Base-by-base conservation (phyloP, 768 basidiomycete species). In the Clathrus columnatus region DNA sequence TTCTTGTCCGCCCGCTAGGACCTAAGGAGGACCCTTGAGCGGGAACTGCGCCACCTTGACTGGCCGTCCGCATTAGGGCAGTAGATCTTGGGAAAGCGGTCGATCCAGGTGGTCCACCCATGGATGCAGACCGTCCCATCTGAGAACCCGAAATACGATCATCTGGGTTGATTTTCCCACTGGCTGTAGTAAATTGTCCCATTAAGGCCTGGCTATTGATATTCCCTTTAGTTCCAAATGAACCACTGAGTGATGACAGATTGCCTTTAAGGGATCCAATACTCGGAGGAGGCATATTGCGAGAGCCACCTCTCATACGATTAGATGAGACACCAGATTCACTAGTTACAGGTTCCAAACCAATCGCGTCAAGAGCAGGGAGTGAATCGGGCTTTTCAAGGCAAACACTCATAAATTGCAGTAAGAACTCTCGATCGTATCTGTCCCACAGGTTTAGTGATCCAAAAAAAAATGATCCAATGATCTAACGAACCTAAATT, bases 341-440 rank as follows among this genome's bases (percentile, higher is more conserved):
- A 62, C 84, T 80, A 47, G 4, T 28, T 24, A 78, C 75, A 8
- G 89, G 86, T 64, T 93, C 91, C 51, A 97, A 81, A 54, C 95
- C 95, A 63, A 98, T 85, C 8, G 86, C 85, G 61, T 92, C 91
- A 53, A 97, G 79, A 58, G 91, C 82, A 41, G 92, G 91, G 24
- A 97, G 83, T 54, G 80, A 77, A 52, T 90, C 91, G 2, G 96
- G 95, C 70, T 93, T 94, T 73, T 97, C 95, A 69, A 83, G 89
- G 77, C 96, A 99, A 58, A 95, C 72, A 21, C 73, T 71, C 89
- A 96, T 93, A 74, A 99, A 99, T 67, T 99, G 95, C 57, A 99
- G 71, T 23, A 99, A 79, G 82, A 99, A 99, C 18, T 94, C 91
- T 30, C 94, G 91, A 68, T 97, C 92, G 67, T 99, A 99, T 64